Evolutionary conservation across 148 eudicot genomes (phyloP), one percentile per base, ranked within the genome.

Genomic region (Cornus suecica): DNA sequence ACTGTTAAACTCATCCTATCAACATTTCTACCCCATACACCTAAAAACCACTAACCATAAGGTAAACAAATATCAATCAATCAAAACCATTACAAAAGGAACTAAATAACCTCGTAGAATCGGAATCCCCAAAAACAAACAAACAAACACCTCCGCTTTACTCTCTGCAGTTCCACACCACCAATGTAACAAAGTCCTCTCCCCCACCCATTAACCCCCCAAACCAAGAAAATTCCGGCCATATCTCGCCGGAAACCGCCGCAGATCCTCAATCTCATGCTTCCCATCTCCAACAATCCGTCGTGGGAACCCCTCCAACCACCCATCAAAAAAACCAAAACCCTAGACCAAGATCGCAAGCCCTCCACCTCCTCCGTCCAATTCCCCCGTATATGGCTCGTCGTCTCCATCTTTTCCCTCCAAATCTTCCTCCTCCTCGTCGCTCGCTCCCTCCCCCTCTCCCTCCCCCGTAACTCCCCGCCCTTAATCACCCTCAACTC

Each of bases 301-400:
- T 41, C 65, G 23, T 32, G 78, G 15, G 75, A 83, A 20, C 68
- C 60, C 42, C 42, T 37, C 42, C 42, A 37, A 37, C 42, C 42
- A 37, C 42, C 42, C 67, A 16, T 67, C 67, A 31, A 71, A 22
- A 74, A 67, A 52, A 79, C 78, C 68, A 74, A 78, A 82, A 15
- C 75, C 72, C 81, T 67, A n/a, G 80, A 78, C 22, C 71, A 41
- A 68, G 66, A 58, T 60, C 79, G 77, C 61, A 69, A 82, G 42
- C 64, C 22, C 37, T 75, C 77, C 0, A 32, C 75, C 71, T 22
- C 27, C 70, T 65, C 77, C 73, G 65, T 72, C 69, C 69, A 51
- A 68, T 80, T 84, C 78, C 91, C 87, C 42, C 86, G 88, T 62
- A 69, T 80, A 74, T 89, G 85, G 72, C 80, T 91, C 58, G 68